These are phyloP conservation scores for Thozetella sp. DNA, from an alignment of 495 filamentous ascomycete species.

Conservation along the genomic window DNA sequence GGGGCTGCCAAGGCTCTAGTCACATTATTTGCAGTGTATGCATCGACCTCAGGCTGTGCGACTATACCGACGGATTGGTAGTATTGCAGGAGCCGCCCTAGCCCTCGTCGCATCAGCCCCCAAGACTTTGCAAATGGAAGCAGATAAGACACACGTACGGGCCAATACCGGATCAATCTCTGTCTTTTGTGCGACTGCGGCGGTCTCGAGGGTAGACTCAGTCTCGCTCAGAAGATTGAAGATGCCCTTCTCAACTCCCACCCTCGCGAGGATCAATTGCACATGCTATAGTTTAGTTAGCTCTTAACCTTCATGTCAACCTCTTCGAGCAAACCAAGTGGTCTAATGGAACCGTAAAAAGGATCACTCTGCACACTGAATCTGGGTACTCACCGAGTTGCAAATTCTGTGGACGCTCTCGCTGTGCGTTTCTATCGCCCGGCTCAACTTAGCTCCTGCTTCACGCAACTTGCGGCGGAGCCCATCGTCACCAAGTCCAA, in stretches of 20 bases:
- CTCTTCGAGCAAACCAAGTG: too few relatives aligned
- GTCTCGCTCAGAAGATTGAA: constrained; percentile 29
- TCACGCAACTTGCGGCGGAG: constrained; percentile 11
- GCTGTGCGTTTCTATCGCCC: constrained; percentile 13
- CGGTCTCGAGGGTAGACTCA: constrained; percentile 18
- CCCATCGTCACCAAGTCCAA: constrained; percentile 10
- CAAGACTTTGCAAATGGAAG: neutral
- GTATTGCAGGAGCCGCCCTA: constrained; percentile 46
- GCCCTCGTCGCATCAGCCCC: neutral
- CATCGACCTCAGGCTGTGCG: constrained; percentile 28
- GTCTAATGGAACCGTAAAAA: too few relatives aligned
- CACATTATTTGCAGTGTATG: constrained; percentile 32
- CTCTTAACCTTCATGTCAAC: constrained; percentile 2
- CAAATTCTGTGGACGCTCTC: constrained; percentile 19
- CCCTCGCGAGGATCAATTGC: constrained; percentile 22
- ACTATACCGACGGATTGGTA: constrained; percentile 38
- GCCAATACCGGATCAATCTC: constrained; percentile 29
- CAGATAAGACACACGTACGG: constrained; percentile 20
- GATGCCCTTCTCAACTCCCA: constrained; percentile 35
- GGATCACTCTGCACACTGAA: too few relatives aligned
- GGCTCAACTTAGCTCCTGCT: constrained; percentile 11
- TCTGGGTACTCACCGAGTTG: constrained; percentile 11
- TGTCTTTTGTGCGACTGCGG: constrained; percentile 28
- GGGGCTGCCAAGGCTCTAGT: constrained; percentile 30
- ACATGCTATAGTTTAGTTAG: constrained; percentile 11